A percentile compares a stretch with the other conserved stretches of the same genome.
phyloP scores from a whole-genome alignment of 768 basidiomycete genomes.

The Leccinum rimulosum region DNA sequence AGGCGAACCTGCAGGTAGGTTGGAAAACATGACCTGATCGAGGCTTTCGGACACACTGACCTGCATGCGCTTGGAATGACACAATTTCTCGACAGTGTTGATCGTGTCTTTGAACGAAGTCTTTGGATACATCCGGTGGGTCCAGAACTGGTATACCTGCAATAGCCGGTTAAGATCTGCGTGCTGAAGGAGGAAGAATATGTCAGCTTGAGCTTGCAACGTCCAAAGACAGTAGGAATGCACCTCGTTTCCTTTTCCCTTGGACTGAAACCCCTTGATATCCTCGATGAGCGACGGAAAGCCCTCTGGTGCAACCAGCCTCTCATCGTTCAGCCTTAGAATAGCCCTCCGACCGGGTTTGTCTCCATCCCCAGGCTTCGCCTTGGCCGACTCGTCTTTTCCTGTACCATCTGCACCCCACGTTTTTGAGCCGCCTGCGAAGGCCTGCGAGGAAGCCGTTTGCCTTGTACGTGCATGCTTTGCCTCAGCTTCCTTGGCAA shows the following conservation, averaged over 20 bases:
- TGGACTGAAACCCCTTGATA: conserved; percentile 73
- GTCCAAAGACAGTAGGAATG: neutral
- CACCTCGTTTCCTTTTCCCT: conserved; percentile 94
- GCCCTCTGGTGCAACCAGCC: conserved; percentile 70
- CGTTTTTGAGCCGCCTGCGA: conserved; percentile 46
- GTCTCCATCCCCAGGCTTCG: conserved; percentile 19
- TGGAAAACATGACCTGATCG: neutral
- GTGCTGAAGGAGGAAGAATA: conserved; percentile 41
- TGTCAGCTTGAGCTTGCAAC: conserved; percentile 1
- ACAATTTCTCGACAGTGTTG: conserved; percentile 81
- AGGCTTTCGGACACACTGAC: conserved; percentile 41
- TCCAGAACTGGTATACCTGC: conserved; percentile 91
- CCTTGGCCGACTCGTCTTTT: conserved; percentile 5
- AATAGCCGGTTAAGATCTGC: conserved; percentile 78
- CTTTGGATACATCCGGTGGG: conserved; percentile 89
- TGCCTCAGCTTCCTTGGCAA: conserved; percentile 55
- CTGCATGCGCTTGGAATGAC: conserved; percentile 81
- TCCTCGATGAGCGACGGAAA: conserved; percentile 78
- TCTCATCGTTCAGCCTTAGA: conserved; percentile 69
- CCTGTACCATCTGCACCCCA: conserved; percentile 17
- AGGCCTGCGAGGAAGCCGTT: conserved; percentile 41
- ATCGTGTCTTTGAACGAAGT: conserved; percentile 86
- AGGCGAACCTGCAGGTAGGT: conserved; percentile 53
- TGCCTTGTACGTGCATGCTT: conserved; percentile 34
- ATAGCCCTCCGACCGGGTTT: conserved; percentile 34